phyloP scores from a whole-genome alignment of 2,329 filamentous ascomycete species.

The Beauveria australis region DNA sequence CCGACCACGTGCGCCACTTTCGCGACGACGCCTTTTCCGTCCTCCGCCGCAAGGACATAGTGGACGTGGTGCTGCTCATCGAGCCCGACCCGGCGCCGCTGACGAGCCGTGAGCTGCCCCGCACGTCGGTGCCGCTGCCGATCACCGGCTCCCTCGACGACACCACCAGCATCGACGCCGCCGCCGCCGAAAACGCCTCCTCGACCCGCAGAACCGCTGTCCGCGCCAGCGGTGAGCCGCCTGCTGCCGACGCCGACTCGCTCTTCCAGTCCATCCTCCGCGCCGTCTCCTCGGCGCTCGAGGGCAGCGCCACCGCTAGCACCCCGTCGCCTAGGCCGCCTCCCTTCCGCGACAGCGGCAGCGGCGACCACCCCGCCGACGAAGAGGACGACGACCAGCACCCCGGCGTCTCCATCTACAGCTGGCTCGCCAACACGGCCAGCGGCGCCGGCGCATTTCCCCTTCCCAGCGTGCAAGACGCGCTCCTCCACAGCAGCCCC shows the following conservation, averaged over 20 bases:
- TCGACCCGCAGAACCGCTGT: neutral
- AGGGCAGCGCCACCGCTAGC: neutral
- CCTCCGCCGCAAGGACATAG: conserved; percentile 60
- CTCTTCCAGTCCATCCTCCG: conserved; percentile 39
- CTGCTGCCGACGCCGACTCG: conserved; percentile 17
- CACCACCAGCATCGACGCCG: conserved; percentile 2
- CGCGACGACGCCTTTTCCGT: conserved; percentile 79
- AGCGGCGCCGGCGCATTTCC: conserved; percentile 55
- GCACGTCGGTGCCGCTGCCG: neutral
- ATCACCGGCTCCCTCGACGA: neutral
- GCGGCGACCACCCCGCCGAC: conserved; percentile 18
- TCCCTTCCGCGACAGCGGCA: conserved; percentile 19
- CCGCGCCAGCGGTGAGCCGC: conserved; percentile 10
- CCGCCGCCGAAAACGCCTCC: conserved; percentile 8
- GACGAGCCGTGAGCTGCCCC: conserved; percentile 6
- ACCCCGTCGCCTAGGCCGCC: neutral
- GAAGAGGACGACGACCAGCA: conserved; percentile 18
- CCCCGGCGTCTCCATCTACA: conserved; percentile 31
- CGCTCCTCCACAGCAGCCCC: conserved; percentile 35
- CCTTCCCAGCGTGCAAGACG: conserved; percentile 56
- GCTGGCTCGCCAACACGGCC: conserved; percentile 46
- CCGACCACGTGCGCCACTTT: conserved; percentile 66
- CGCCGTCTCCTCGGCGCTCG: conserved; percentile 37
- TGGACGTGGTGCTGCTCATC: conserved; percentile 62
- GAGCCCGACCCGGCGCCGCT: conserved; percentile 12